phyloP scores from a whole-genome alignment of 805 yeast species.

The Yarrowia phangngaensis region DNA sequence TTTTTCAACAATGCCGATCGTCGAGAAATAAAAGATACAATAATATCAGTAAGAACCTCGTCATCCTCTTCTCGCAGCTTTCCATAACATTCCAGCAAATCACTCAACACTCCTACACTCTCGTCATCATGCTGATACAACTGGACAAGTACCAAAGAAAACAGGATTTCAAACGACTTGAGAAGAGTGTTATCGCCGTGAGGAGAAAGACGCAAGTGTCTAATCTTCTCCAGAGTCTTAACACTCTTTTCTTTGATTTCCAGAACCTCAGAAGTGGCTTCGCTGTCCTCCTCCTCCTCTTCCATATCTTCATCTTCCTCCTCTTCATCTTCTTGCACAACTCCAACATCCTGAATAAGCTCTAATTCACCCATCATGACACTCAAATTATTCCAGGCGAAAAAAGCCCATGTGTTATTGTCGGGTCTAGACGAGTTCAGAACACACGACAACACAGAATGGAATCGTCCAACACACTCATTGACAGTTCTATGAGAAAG shows the following conservation, averaged over 20 bases:
- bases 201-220: constrained; percentile 40
- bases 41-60: constrained; percentile 52
- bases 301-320: constrained; percentile 25
- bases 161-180: constrained; percentile 67
- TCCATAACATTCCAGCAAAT: constrained; percentile 59
- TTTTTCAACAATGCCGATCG: constrained; percentile 56
- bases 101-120: constrained; percentile 68
- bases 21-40: constrained; percentile 55
- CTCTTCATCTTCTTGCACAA: constrained; percentile 7
- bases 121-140: constrained; percentile 70
- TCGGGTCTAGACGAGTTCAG: constrained; percentile 47
- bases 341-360: constrained; percentile 38
- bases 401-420: constrained; percentile 57
- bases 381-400: constrained; percentile 40
- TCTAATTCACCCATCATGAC: constrained; percentile 29
- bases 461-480: constrained; percentile 47
- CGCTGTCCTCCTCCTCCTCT: constrained; percentile 18
- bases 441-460: constrained; percentile 61
- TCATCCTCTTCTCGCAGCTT: constrained; percentile 40
- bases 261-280: constrained; percentile 60
- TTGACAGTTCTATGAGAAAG: constrained; percentile 32
- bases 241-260: constrained; percentile 50
- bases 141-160: constrained; percentile 73
- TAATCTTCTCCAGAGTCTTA: constrained; percentile 47
- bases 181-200: constrained; percentile 45